phyloP scores from a whole-genome alignment of 371 early-diverging fungal species.

The Actinomortierella wolfii region DNA sequence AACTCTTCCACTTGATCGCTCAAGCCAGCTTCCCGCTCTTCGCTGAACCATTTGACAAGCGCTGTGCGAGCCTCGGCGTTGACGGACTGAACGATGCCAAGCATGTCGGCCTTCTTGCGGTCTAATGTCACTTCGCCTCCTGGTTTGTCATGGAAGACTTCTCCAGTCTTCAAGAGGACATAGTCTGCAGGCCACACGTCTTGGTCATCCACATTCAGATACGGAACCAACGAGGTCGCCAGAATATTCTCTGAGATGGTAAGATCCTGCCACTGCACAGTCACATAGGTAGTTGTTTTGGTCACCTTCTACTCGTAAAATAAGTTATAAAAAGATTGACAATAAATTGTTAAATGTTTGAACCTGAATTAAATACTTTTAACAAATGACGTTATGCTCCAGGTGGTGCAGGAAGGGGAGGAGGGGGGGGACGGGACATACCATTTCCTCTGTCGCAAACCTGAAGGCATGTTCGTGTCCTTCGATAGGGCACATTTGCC shows the following conservation, averaged over 20 bases:
- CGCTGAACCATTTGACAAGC: conserved; percentile 50
- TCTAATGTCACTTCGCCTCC: conserved; percentile 32
- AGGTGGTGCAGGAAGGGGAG: too few species aligned
- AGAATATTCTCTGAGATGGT: conserved; percentile 24
- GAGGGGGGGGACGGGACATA: too few species aligned
- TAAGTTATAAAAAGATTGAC: neutral
- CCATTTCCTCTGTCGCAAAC: conserved; percentile 43
- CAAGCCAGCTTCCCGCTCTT: conserved; percentile 42
- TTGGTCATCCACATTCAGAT: conserved; percentile 53
- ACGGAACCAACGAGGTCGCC: conserved; percentile 47
- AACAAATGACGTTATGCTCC: too few species aligned
- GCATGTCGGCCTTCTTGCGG: conserved; percentile 38
- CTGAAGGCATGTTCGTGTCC: conserved; percentile 23
- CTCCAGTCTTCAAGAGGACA: conserved; percentile 42
- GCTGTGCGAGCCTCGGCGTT: conserved; percentile 48
- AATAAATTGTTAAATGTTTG: neutral
- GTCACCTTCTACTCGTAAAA: conserved; percentile 29
- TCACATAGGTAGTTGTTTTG: conserved; percentile 46
- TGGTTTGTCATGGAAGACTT: conserved; percentile 33
- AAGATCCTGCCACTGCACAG: conserved; percentile 57
- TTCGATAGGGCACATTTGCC: conserved; percentile 27
- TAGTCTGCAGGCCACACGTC: conserved; percentile 56
- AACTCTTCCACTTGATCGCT: conserved; percentile 30
- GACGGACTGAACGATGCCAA: conserved; percentile 49
- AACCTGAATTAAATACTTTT: too few species aligned